These are phyloP conservation scores for Diversispora eburnea DNA, from an alignment of 192 early-diverging fungal species.

Conservation along the genomic window DNA sequence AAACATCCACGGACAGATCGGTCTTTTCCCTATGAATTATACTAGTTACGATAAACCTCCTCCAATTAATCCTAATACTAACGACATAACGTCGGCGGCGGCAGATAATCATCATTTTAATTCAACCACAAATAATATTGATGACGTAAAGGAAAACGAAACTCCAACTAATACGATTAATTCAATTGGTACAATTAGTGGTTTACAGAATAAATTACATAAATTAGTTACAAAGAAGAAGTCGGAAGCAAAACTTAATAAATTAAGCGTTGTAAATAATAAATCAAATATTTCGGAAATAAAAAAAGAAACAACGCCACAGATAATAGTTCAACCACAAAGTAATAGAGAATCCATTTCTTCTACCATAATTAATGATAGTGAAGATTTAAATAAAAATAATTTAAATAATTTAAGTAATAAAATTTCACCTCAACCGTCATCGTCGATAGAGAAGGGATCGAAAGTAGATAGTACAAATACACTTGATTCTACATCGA, in stretches of 20 bases:
- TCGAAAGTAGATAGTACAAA: neutral
- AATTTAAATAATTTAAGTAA: neutral
- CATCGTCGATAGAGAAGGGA: neutral
- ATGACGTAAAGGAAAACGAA: neutral
- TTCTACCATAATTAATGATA: neutral
- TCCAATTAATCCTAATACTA: neutral
- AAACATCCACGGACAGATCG: constrained; percentile 61
- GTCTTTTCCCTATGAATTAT: constrained; percentile 72
- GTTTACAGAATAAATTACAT: constrained; percentile 2
- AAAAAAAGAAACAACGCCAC: too few species aligned
- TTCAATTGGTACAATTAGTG: neutral
- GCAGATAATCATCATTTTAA: neutral
- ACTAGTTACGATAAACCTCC: constrained; percentile 41
- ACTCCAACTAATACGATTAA: neutral
- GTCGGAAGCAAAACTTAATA: neutral
- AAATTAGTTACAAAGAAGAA: neutral
- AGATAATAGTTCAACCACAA: too few species aligned
- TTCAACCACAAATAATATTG: neutral
- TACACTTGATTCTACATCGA: neutral
- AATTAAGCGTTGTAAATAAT: too few species aligned
- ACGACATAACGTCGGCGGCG: neutral
- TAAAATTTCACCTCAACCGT: neutral
- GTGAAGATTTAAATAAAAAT: neutral
- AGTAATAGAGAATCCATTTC: too few species aligned
- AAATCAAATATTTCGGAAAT: neutral